Evolutionary conservation across 2,329 filamentous ascomycete species (phyloP), one percentile per base, ranked within the genome.

Genomic region (Monascus ruber): DNA sequence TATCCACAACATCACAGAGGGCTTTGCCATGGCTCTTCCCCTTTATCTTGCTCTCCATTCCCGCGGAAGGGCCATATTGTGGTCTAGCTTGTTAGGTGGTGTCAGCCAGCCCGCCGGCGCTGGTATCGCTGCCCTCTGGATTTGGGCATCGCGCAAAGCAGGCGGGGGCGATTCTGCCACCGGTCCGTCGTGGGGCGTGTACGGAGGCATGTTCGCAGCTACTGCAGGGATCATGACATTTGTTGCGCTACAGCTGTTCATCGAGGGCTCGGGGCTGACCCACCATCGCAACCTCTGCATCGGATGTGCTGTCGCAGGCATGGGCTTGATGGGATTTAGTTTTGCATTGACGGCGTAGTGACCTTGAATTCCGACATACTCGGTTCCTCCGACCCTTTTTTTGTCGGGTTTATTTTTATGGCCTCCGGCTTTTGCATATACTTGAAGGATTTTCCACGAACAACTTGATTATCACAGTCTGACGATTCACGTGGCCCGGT

Each of bases 1-100:
- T 57, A 89, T 98, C 42, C 91, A 98, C 72, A 98, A 96, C 65
- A 94, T 98, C 54, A 88, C 86, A 26, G 91, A 98, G 66, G 91
- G 91, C 1, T 96, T 96, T 58, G 85, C 88, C 45, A 83, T 98
- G 74, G 86, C 87, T 0, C 68, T 98, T 1, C 91, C 91, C 0
- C 71, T 98, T 0, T 98, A 94, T 62, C 83, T 98, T 53, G 91
- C 91, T 1, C 76, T 95, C 27, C 76, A 81, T 45, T 89, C 80
- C 42, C 81, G 87, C 34, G 68, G 77, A 56, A 82, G 80, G 51
- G 89, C 91, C 11, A 91, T 96, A 67, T 63, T 83, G 42, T 93
- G 85, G 79, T 81, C 84, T 4, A 81, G 83, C 6, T 59, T 94
- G 0, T 70, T 98, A 0, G 91, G 91, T 7, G 91, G 91, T 0